Base-by-base conservation (phyloP, 2,329 filamentous ascomycete species). In the Trichocomaceae sp. region DNA sequence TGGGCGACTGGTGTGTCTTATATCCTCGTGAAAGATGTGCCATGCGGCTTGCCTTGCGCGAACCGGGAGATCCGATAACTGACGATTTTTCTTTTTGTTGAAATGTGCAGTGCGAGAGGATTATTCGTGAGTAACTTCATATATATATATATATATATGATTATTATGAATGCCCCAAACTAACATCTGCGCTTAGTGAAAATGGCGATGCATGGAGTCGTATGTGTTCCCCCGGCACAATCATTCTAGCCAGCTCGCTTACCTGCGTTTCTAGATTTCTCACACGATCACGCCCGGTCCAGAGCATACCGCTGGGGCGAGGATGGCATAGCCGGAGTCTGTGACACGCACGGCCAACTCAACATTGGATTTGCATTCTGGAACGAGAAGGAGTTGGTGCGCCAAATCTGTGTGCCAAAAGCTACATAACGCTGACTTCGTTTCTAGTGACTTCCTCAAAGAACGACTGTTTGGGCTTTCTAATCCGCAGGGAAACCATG, bases 361-460 rank as follows among this genome's bases (percentile, higher is more conserved):
- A 95, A 97, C 71, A 87, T 97, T 71, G 89, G 88, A 3, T 96
- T 97, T 77, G 84, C 90, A 51, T 97, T 97, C 71, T 97, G 92
- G 92, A 97, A 97, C 69, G 91, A 90, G 71, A 84, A 96, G 76
- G 92, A 97, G 90, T 95, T 69, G 63, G 82, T 48, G 72, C 31
- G 7, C 35, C 20, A n/a, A 22, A 48, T 20, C 42, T 50, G 41
- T 23, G 19, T 3, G 49, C 37, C 42, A 22, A 9, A n/a, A 13
- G 39, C n/a, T 17, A 19, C 17, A n/a, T 12, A 31, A 22, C 20
- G 22, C 44, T 50, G 22, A 55, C 33, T 15, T 7, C 5, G 8
- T 10, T 20, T 53, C 22, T 62, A 95, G 90, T 71, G 87, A 90
- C 54, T 95, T 92, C 69, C 79, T 97, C 64, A 97, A 97, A 73